Percentiles rank a stretch among this genome's conserved stretches.
These are phyloP conservation scores for Euphorbia peplus DNA, from an alignment of 345 rosid species.

Conservation along the genomic window DNA sequence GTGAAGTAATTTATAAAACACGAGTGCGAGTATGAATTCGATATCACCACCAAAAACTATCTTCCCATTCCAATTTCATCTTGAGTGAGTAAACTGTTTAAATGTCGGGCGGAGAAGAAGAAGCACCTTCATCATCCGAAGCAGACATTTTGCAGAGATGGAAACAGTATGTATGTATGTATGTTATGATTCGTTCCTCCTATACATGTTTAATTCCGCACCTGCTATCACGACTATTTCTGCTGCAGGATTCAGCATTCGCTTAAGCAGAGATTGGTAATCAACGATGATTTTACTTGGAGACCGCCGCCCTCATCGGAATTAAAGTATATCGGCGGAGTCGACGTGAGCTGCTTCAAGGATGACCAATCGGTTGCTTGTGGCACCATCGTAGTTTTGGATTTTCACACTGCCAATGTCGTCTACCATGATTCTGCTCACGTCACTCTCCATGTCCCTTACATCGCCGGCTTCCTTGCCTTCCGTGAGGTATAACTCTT, in stretches of 20 bases:
- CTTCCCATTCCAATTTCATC: neutral
- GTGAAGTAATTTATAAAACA: too few species aligned
- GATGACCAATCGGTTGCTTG: slow-evolving; percentile 65
- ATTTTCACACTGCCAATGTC: slow-evolving; percentile 43
- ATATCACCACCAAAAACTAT: neutral
- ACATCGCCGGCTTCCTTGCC: slow-evolving; percentile 82
- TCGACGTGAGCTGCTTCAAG: slow-evolving; percentile 79
- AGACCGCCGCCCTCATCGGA: slow-evolving; percentile 27
- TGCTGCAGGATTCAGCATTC: slow-evolving; percentile 50
- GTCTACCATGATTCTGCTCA: slow-evolving; percentile 50
- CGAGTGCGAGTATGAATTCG: neutral
- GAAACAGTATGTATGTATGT: too few species aligned
- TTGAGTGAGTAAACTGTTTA: neutral
- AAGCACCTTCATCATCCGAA: neutral
- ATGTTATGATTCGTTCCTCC: neutral
- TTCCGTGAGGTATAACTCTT: slow-evolving; percentile 98
- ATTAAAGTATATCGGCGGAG: slow-evolving; percentile 83
- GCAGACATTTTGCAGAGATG: slow-evolving; percentile 10
- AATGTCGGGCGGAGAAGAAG: neutral
- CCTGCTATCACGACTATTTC: neutral
- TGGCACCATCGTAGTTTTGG: slow-evolving; percentile 69
- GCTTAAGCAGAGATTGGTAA: slow-evolving; percentile 57
- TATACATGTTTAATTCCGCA: neutral
- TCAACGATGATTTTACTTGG: slow-evolving; percentile 69
- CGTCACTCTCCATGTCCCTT: slow-evolving; percentile 56